Evolutionary conservation across 148 eudicot species (phyloP).

Genomic region (Rheum nobile): DNA sequence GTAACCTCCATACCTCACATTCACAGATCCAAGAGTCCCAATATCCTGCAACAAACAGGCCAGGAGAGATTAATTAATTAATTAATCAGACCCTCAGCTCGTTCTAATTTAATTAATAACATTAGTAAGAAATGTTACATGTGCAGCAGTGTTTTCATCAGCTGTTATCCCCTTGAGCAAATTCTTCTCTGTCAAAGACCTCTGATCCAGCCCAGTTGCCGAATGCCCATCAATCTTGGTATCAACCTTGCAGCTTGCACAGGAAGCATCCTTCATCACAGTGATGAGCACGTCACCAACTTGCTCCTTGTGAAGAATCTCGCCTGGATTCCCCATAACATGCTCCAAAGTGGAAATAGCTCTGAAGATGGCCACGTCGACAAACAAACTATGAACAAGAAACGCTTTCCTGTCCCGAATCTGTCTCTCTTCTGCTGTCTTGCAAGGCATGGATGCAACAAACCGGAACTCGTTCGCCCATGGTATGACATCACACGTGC

Average conservation of each 20-base stretch:
- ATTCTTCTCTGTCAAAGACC: conserved; percentile 59
- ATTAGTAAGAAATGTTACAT: conserved; percentile 55
- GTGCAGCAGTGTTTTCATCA: conserved; percentile 99
- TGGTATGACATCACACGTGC: conserved; percentile 65
- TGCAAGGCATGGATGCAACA: conserved; percentile 96
- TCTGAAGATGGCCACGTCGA: conserved; percentile 89
- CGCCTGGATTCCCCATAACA: conserved; percentile 40
- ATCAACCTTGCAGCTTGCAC: conserved; percentile 84
- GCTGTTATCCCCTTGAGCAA: conserved; percentile 95
- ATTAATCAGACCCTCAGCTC: too few species aligned
- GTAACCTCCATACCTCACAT: conserved; percentile 79
- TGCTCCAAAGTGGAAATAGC: conserved; percentile 56
- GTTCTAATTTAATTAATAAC: too few species aligned
- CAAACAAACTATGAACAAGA: conserved; percentile 87
- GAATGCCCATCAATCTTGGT: conserved; percentile 86
- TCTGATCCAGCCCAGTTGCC: conserved; percentile 63
- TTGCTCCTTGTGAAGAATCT: conserved; percentile 42
- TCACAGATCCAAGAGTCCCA: conserved; percentile 76
- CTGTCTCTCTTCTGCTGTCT: conserved; percentile 94
- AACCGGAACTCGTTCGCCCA: conserved; percentile 72
- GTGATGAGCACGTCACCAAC: conserved; percentile 70
- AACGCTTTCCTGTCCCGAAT: conserved; percentile 92
- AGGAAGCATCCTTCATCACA: conserved; percentile 61
- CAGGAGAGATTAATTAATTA: neutral
- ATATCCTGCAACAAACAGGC: conserved; percentile 59